Conservation (phyloP, 805 yeast genomes). For the Ogataea parapolymorpha region DNA sequence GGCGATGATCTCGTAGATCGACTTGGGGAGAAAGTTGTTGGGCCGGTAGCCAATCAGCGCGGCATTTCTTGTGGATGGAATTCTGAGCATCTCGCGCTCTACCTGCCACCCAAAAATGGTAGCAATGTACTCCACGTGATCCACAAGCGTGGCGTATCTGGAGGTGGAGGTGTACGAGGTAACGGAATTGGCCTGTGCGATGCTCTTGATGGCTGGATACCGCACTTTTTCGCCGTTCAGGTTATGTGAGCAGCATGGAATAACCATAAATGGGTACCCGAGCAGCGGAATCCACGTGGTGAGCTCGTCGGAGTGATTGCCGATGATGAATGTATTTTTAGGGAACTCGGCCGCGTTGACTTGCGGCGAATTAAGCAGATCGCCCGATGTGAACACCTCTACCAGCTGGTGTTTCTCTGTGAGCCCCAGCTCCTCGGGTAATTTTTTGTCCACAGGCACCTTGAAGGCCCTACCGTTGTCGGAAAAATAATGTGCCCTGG, state of each 20-base stretch:
- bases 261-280: slow-evolving; percentile 83
- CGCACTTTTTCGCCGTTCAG: slow-evolving; percentile 73
- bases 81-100: slow-evolving; percentile 81
- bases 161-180: slow-evolving; percentile 43
- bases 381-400: slow-evolving; percentile 53
- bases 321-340: slow-evolving; percentile 73
- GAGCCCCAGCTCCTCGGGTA: slow-evolving; percentile 20
- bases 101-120: slow-evolving; percentile 75
- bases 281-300: slow-evolving; percentile 94
- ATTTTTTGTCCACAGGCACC: slow-evolving; percentile 39
- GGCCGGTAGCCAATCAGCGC: slow-evolving; percentile 70
- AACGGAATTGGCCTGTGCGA: slow-evolving; percentile 15
- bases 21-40: slow-evolving; percentile 28
- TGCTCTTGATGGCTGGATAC: slow-evolving; percentile 45
- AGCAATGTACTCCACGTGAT: slow-evolving; percentile 74
- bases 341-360: slow-evolving; percentile 68
- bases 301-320: slow-evolving; percentile 92
- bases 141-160: slow-evolving; percentile 81
- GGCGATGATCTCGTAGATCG: slow-evolving; percentile 57
- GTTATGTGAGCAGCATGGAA: slow-evolving; percentile 93
- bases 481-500: slow-evolving; percentile 48
- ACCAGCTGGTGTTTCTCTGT: slow-evolving; percentile 40
- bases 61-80: slow-evolving; percentile 91
- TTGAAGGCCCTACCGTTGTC: slow-evolving; percentile 64
- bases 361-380: slow-evolving; percentile 48